These are phyloP conservation scores for Fusarium sp. DNA, from an alignment of 2,329 filamentous ascomycete species.

Conservation along the genomic window DNA sequence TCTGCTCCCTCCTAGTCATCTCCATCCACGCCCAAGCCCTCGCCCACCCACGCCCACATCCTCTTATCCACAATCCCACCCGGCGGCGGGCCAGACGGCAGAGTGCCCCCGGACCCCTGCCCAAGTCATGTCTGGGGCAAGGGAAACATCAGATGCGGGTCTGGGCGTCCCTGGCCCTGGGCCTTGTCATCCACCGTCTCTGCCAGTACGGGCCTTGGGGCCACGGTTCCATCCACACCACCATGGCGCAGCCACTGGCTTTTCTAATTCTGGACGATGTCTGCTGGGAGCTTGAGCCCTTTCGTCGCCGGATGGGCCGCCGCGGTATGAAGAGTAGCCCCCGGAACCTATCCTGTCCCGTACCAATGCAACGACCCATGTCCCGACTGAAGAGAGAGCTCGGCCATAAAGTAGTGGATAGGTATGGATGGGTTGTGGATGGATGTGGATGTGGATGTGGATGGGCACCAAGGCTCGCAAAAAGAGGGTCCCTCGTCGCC, in stretches of 20 bases:
- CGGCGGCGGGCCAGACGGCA: constrained; percentile 46
- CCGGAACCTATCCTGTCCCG: constrained; percentile 36
- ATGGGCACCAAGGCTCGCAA: constrained; percentile 23
- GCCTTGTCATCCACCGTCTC: constrained; percentile 29
- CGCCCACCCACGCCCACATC: constrained; percentile 16
- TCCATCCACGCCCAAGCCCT: constrained; percentile 31
- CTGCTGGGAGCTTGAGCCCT: constrained; percentile 35
- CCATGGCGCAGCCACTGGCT: constrained; percentile 50
- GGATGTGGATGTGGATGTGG: constrained; percentile 11
- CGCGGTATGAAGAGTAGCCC: constrained; percentile 44
- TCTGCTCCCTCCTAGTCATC: neutral
- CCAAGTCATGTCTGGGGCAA: constrained; percentile 46
- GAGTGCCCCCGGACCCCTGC: constrained; percentile 43
- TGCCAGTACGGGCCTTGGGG: constrained; percentile 32
- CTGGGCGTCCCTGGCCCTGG: constrained; percentile 36
- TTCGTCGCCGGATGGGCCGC: constrained; percentile 46
- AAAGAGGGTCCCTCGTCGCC: constrained; percentile 30
- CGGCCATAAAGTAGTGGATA: constrained; percentile 44
- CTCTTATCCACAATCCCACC: constrained; percentile 11
- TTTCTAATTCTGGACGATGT: constrained; percentile 52
- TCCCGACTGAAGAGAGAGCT: constrained; percentile 45
- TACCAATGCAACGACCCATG: constrained; percentile 44
- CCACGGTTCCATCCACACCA: constrained; percentile 44
- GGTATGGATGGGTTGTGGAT: constrained; percentile 30
- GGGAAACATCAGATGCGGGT: constrained; percentile 45